Base-by-base conservation (phyloP, 2,329 filamentous ascomycete genomes). In the Lecanoromycetidae sp. region DNA sequence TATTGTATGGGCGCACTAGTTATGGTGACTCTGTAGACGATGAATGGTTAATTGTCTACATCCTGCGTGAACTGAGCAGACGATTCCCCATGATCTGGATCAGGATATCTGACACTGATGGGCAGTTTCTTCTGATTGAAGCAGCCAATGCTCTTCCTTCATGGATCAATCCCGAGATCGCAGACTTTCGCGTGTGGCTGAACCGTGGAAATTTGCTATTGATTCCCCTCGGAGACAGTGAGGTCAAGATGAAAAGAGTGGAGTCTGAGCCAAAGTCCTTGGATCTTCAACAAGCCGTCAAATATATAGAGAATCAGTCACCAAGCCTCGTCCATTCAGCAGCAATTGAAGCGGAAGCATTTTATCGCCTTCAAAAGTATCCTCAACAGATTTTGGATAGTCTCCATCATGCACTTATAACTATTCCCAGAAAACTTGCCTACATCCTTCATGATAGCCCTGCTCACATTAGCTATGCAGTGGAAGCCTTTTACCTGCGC, bases 21-120 rank as follows among this genome's bases (percentile, higher is more conserved):
- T 96, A 87, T 58, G 88, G 90, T 7, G 93, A 98, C 64, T 91
- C 87, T 0, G 80, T 96, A 3, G 90, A 94, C 59, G 91, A 98
- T 57, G 93, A 98, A 68, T 98, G 91, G 93, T 75, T 96, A 5
- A 81, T 96, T 50, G 88, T 96, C 17, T 94, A 88, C 65, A 68
- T 96, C 4, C 71, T 98, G 25, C 79, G 84, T 36, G 82, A 94
- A 64, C 67, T 96, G 56, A 88, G 82, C 56, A 83, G 74, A 56
- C 71, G 75, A 30, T 84, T 84, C 57, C 70, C 77, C 4, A 72
- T 82, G 50, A 70, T 87, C 6, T 98, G 90, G 88, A 76, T 87
- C 38, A 80, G 84, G 40, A 74, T 94, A 3, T 80, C 77, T 50
- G 91, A 98, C 62, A 82, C 80, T 40, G 91, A 96, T 65, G 93